phyloP scores from a whole-genome alignment of 1,139 yeast species.

The Candida glucosophila region DNA sequence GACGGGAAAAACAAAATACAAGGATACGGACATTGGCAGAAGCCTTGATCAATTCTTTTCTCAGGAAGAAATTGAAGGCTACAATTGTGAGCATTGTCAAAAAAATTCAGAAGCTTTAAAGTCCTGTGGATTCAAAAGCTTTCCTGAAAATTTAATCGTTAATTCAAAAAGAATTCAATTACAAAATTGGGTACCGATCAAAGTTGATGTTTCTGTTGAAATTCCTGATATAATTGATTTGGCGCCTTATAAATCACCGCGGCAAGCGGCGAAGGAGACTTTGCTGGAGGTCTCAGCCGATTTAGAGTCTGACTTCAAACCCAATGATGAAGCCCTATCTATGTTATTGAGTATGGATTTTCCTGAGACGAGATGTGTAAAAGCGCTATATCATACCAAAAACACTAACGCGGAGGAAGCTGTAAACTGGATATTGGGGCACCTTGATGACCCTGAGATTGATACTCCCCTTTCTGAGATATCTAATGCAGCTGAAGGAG shows the following conservation, averaged over 20 bases:
- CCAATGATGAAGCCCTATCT: slow-evolving; percentile 48
- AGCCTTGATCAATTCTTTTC: slow-evolving; percentile 38
- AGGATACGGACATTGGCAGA: slow-evolving; percentile 43
- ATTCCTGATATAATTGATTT: slow-evolving; percentile 42
- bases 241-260: slow-evolving; percentile 18
- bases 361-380: slow-evolving; percentile 52
- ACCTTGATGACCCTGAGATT: slow-evolving; percentile 76
- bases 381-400: slow-evolving; percentile 68
- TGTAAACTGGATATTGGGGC: slow-evolving; percentile 85
- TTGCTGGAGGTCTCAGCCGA: slow-evolving; percentile 11
- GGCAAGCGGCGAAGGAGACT: slow-evolving; percentile 25
- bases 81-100: slow-evolving; percentile 57
- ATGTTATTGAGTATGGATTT: slow-evolving; percentile 82
- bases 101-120: slow-evolving; percentile 34
- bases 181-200: slow-evolving; percentile 86
- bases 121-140: slow-evolving; percentile 45
- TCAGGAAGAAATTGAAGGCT: slow-evolving; percentile 54
- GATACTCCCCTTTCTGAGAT: slow-evolving; percentile 54
- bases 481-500: slow-evolving; percentile 10
- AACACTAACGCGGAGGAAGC: slow-evolving; percentile 67
- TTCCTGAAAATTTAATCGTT: slow-evolving; percentile 63
- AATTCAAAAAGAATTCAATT: slow-evolving; percentile 75
- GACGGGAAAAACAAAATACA: slow-evolving; percentile 33
- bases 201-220: slow-evolving; percentile 64
- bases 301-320: slow-evolving; percentile 26